These are phyloP conservation scores for Zarea fungicola DNA, from an alignment of 2,329 filamentous ascomycete genomes.

Conservation along the genomic window DNA sequence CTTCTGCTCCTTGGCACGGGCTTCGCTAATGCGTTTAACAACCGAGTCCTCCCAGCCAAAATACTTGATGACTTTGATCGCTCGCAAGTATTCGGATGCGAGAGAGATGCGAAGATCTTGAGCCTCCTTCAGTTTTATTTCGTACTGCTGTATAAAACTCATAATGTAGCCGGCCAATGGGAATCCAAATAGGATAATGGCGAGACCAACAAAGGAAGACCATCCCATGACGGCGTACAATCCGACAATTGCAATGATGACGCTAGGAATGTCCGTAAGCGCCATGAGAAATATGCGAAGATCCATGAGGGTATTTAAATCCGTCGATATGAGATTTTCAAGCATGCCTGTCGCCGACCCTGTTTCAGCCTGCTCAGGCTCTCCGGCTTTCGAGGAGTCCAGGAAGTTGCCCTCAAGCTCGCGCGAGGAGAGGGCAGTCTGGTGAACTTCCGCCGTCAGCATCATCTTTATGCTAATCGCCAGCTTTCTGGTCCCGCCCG, in stretches of 20 bases:
- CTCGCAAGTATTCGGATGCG: conserved; percentile 53
- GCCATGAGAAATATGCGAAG: conserved; percentile 42
- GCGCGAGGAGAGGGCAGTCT: conserved; percentile 49
- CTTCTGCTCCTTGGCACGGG: conserved; percentile 47
- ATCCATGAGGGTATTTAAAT: conserved; percentile 53
- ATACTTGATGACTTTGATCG: conserved; percentile 55
- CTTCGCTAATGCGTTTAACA: conserved; percentile 41
- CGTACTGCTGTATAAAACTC: too few species aligned
- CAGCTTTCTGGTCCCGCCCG: conserved; percentile 50
- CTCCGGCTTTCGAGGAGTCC: conserved; percentile 23
- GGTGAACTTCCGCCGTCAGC: conserved; percentile 54
- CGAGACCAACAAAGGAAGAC: conserved; percentile 48
- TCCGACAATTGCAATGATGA: conserved; percentile 43
- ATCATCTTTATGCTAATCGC: conserved; percentile 51
- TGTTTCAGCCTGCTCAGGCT: conserved; percentile 25
- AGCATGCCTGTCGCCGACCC: conserved; percentile 44
- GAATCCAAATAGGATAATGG: conserved; percentile 39
- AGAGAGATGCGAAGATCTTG: conserved; percentile 53
- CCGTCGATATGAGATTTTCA: conserved; percentile 53
- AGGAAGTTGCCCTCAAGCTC: conserved; percentile 51
- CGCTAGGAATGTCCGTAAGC: conserved; percentile 33
- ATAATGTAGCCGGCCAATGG: conserved; percentile 47
- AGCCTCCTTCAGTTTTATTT: conserved; percentile 46
- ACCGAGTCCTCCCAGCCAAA: conserved; percentile 55
- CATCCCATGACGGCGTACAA: conserved; percentile 52